phyloP scores from a whole-genome alignment of 345 rosid species.

The Citrus sinensis region DNA sequence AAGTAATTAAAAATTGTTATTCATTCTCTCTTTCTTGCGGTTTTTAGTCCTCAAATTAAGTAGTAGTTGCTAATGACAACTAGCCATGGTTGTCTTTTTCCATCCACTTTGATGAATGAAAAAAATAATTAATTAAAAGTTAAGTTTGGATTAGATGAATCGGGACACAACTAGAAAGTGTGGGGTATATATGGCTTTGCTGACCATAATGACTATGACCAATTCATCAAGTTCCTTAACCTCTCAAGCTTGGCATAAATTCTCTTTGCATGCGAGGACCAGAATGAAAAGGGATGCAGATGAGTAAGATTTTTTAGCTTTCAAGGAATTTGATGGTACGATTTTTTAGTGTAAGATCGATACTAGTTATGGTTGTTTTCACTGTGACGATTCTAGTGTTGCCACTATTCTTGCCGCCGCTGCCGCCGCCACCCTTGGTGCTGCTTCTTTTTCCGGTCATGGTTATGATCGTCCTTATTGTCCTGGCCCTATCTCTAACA shows the following conservation, averaged over 20 bases:
- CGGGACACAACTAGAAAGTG: background rate
- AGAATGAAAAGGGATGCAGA: background rate
- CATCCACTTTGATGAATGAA: too few species aligned
- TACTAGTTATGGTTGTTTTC: slow-evolving; percentile 11
- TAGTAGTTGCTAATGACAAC: too few species aligned
- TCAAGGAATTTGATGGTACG: background rate
- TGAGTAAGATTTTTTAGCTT: background rate
- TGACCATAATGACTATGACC: slow-evolving; percentile 6
- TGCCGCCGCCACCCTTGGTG: slow-evolving; percentile 26
- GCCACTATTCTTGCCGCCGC: slow-evolving; percentile 24
- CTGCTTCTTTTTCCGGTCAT: slow-evolving; percentile 25
- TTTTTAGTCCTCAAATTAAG: too few species aligned
- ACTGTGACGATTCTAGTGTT: slow-evolving; percentile 19
- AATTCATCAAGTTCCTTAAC: background rate
- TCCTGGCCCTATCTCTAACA: slow-evolving; percentile 17
- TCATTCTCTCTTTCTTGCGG: too few species aligned
- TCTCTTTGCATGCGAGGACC: background rate
- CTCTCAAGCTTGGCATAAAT: background rate
- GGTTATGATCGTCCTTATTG: slow-evolving; percentile 20
- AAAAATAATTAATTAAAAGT: background rate
- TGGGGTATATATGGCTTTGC: background rate
- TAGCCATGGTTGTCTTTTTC: too few species aligned
- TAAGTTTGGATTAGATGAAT: slow-evolving; percentile 9
- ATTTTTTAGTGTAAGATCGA: background rate
- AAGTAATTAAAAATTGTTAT: too few species aligned